phyloP scores from a whole-genome alignment of 2,329 filamentous ascomycete species.

The Colletotrichum sp. region DNA sequence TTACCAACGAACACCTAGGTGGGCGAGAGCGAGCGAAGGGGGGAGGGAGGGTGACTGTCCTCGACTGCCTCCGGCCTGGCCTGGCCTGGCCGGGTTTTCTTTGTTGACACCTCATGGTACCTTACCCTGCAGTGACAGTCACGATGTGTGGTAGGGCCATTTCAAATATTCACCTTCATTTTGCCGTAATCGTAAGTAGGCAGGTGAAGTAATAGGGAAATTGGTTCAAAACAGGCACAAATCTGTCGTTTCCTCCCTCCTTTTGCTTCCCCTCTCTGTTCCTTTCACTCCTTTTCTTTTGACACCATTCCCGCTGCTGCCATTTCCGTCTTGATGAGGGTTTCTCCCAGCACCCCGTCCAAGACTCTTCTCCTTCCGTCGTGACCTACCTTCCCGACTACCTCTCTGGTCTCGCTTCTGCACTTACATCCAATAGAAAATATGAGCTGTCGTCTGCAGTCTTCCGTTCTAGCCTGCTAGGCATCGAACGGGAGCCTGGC shows the following conservation, averaged over 20 bases:
- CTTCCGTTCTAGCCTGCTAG: neutral
- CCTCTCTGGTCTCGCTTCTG: neutral
- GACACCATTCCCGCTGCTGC: neutral
- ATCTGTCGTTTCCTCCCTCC: neutral
- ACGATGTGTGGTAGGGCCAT: neutral
- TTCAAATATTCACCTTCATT: neutral
- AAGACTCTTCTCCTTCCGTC: neutral
- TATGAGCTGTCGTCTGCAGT: conserved; percentile 8
- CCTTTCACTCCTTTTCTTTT: neutral
- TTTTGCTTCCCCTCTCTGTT: neutral
- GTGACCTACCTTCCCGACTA: neutral
- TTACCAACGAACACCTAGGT: neutral
- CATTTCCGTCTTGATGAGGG: neutral
- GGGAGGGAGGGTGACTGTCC: neutral
- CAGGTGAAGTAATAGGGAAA: neutral
- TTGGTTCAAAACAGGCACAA: neutral
- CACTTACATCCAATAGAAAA: neutral
- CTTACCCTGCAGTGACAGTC: neutral
- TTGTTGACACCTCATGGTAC: neutral
- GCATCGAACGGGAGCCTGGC: neutral
- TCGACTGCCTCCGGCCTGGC: neutral
- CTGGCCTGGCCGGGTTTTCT: neutral
- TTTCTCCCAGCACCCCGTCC: neutral
- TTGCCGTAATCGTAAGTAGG: neutral
- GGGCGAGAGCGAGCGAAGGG: neutral